Evolutionary conservation across 352 stramenopile species (phyloP).

Genomic region (Pythium vanterpoolii): DNA sequence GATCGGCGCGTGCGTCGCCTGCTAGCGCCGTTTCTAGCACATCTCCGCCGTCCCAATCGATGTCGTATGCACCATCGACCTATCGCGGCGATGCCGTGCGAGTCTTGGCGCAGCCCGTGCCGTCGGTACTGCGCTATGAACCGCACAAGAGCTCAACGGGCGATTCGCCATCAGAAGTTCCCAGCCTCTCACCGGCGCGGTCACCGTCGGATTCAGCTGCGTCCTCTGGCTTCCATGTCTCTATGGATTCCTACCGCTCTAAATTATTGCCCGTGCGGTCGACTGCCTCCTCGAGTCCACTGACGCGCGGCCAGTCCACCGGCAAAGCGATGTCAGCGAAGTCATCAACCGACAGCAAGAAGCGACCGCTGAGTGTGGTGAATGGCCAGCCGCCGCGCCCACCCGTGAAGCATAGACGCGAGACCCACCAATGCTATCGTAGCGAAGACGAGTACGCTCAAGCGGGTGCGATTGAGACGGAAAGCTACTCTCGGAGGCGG

Average conservation of each 20-base stretch:
- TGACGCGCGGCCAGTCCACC: not conserved
- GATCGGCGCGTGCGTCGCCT: not conserved
- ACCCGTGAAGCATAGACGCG: not conserved
- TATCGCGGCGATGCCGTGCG: not conserved
- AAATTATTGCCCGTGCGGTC: not conserved
- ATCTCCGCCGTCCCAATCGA: not conserved
- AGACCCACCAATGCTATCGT: not conserved
- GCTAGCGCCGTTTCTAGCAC: not conserved
- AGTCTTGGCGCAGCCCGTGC: not conserved
- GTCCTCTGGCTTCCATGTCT: not conserved
- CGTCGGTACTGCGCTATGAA: not conserved
- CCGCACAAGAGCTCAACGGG: not conserved
- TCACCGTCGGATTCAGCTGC: conserved; percentile 1
- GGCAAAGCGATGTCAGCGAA: not conserved
- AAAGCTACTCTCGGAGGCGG: not conserved
- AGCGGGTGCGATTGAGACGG: not conserved
- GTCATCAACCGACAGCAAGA: not conserved
- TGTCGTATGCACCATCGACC: not conserved
- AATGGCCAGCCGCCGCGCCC: not conserved
- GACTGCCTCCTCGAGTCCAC: not conserved
- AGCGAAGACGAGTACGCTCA: not conserved
- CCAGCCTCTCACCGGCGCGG: not conserved
- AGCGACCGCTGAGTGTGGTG: not conserved
- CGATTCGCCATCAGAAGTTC: not conserved
- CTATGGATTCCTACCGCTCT: not conserved